These are phyloP conservation scores for Penicillium sp. DNA, from an alignment of 2,329 filamentous ascomycete genomes.

Conservation along the genomic window DNA sequence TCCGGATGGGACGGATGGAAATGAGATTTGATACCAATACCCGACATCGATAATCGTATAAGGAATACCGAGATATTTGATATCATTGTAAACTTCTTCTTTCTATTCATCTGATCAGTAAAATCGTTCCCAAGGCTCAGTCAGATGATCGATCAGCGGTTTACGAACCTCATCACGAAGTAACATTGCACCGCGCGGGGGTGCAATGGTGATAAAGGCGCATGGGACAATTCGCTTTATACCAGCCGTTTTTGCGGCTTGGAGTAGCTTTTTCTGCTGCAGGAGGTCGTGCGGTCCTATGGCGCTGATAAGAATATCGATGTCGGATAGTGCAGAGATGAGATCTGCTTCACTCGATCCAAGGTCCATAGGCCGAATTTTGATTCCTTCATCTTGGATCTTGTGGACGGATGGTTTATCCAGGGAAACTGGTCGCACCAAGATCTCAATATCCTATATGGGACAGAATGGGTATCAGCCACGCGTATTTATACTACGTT, in stretches of 20 bases:
- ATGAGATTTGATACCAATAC: slow-evolving; percentile 55
- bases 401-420: slow-evolving; percentile 38
- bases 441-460: slow-evolving; percentile 51
- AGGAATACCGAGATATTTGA: slow-evolving; percentile 49
- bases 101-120: slow-evolving; percentile 46
- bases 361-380: neutral
- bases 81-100: slow-evolving; percentile 50
- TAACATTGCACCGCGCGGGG: slow-evolving; percentile 40
- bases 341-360: neutral
- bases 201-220: slow-evolving; percentile 44
- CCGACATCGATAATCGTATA: slow-evolving; percentile 61
- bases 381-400: neutral
- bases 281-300: slow-evolving; percentile 32
- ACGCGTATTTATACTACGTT: neutral
- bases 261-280: slow-evolving; percentile 33
- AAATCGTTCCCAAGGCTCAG: too few species aligned
- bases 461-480: neutral
- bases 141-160: neutral
- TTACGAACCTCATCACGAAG: slow-evolving; percentile 35
- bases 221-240: slow-evolving; percentile 55
- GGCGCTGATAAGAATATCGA: slow-evolving; percentile 47
- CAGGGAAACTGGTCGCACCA: slow-evolving; percentile 48
- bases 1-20: slow-evolving; percentile 42
- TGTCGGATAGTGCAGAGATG: neutral
- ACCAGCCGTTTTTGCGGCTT: slow-evolving; percentile 50